A percentile compares a stretch with the other conserved stretches of the same genome.
Conservation (phyloP, 768 basidiomycete genomes). For the Leucosporidium creatinivorum region DNA sequence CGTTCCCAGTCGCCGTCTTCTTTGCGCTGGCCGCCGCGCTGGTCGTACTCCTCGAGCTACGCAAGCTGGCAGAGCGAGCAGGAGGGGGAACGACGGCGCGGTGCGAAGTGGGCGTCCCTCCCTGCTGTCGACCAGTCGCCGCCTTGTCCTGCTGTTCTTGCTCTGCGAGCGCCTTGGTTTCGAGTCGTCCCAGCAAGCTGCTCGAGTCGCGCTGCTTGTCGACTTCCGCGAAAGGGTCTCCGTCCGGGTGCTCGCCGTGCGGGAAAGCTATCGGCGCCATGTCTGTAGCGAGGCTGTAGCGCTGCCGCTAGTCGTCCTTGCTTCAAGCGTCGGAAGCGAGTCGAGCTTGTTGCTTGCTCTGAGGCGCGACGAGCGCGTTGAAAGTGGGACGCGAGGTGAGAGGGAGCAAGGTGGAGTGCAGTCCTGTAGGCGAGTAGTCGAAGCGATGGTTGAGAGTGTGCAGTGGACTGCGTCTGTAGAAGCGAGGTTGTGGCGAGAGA, state of each 20-base stretch:
- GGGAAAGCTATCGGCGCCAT: background rate
- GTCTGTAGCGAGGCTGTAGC: background rate
- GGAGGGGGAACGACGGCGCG: background rate
- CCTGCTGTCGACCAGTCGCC: background rate
- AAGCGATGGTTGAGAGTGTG: no score
- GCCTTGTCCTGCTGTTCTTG: background rate
- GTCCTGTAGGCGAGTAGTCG: no score
- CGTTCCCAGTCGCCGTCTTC: background rate
- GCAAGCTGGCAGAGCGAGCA: background rate
- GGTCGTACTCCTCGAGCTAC: background rate
- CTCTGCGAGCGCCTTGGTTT: slow-evolving; percentile 16
- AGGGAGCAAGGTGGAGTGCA: no score
- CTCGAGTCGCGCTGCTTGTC: background rate
- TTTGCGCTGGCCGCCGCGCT: background rate
- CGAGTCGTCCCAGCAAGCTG: slow-evolving; percentile 17
- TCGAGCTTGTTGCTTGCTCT: no score
- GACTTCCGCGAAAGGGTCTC: slow-evolving; percentile 24
- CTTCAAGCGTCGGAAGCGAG: no score
- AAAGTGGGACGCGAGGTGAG: no score
- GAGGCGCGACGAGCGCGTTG: no score
- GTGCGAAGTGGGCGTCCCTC: background rate
- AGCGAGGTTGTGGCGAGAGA: no score
- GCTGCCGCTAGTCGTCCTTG: no score
- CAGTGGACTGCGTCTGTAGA: no score
- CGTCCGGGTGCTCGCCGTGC: slow-evolving; percentile 21